Conservation (phyloP, 345 rosid genomes). For the Eucalyptus caleyi region DNA sequence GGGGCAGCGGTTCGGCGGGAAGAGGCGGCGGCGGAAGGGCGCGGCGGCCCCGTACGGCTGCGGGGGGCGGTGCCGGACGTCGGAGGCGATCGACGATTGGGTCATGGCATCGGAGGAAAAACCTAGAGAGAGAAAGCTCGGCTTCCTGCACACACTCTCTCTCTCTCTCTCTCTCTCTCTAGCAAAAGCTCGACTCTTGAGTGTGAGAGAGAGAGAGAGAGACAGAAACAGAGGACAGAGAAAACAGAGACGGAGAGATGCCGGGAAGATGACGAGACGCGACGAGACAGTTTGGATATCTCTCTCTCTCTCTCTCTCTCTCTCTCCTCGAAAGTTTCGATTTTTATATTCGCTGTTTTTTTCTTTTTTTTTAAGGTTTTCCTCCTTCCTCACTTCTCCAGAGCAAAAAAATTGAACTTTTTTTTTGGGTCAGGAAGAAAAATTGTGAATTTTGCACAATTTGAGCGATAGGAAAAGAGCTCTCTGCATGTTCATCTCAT, state of each 20-base stretch:
- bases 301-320: background rate
- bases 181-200: background rate
- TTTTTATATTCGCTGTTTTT: background rate
- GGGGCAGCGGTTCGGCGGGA: background rate
- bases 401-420: background rate
- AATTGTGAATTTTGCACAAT: no score
- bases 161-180: background rate
- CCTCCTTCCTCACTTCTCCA: background rate
- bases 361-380: background rate
- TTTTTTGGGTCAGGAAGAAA: no score
- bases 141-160: background rate
- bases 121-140: background rate
- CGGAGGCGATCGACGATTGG: background rate
- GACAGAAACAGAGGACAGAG: background rate
- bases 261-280: background rate
- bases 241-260: background rate
- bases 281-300: no score
- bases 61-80: background rate
- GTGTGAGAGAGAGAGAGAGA: background rate
- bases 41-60: background rate
- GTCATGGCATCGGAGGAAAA: background rate
- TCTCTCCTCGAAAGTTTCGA: background rate
- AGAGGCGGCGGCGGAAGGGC: background rate
- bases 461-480: background rate
- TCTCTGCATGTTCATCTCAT: background rate